Evolutionary conservation across 1,139 yeast genomes (phyloP).

Genomic region (Candida sanyaensis): DNA sequence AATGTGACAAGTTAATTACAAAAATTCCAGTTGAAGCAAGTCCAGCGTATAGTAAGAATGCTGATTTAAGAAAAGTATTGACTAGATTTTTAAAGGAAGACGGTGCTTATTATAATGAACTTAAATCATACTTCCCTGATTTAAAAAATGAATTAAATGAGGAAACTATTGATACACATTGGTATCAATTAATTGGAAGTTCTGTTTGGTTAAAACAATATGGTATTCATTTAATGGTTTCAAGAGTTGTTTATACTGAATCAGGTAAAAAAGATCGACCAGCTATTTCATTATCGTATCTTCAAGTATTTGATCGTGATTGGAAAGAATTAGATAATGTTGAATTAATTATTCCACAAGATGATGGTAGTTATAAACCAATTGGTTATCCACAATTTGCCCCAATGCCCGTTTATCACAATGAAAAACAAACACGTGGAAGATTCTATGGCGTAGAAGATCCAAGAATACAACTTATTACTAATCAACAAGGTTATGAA

Average conservation of each 20-base stretch:
- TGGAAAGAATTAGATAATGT: constrained; percentile 27
- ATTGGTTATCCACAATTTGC: constrained; percentile 31
- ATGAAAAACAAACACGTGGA: constrained; percentile 20
- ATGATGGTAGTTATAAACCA: constrained; percentile 4
- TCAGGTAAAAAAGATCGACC: constrained; percentile 20
- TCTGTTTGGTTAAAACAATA: constrained; percentile 35
- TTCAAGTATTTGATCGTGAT: constrained; percentile 23
- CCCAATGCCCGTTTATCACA: constrained; percentile 36
- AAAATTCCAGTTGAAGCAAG: not conserved
- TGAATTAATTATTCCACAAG: constrained; percentile 19
- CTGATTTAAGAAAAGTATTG: constrained; percentile 15
- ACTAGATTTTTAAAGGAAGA: constrained; percentile 11
- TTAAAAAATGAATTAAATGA: not conserved
- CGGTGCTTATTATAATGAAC: constrained; percentile 6
- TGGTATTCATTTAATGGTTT: constrained; percentile 33
- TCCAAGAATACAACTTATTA: constrained; percentile 34
- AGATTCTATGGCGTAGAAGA: constrained; percentile 45
- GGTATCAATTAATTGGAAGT: constrained; percentile 33
- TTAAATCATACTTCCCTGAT: not conserved
- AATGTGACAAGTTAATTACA: not conserved
- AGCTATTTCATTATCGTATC: constrained; percentile 21
- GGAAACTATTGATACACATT: constrained; percentile 16
- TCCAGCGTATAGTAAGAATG: constrained; percentile 4
- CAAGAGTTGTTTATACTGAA: constrained; percentile 27
- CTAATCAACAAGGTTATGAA: constrained; percentile 31